These are phyloP conservation scores for Diutina ranongensis DNA, from an alignment of 1,139 yeast genomes.

Conservation along the genomic window DNA sequence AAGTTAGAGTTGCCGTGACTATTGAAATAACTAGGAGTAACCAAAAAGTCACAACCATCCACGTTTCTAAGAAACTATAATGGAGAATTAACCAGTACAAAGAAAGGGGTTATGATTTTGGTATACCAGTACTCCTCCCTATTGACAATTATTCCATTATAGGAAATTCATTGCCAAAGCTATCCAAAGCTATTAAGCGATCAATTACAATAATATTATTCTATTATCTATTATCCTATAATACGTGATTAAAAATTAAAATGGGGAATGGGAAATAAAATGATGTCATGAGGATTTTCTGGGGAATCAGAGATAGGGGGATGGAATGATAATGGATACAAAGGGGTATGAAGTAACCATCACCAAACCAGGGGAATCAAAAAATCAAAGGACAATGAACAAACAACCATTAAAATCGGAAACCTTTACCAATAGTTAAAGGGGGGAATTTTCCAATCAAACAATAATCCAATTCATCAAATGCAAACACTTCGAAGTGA, in stretches of 20 bases:
- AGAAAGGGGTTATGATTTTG: too few species aligned
- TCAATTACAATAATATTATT: too few species aligned
- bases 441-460: conserved; percentile 9
- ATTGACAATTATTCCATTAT: too few species aligned
- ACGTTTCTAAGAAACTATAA: too few species aligned
- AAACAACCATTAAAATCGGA: conserved; percentile 2
- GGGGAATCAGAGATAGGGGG: conserved; percentile 9
- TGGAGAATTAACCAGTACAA: too few species aligned
- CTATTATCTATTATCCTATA: conserved; percentile 6
- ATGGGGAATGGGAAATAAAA: conserved; percentile 7
- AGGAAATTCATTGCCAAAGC: too few species aligned
- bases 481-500: conserved; percentile 7
- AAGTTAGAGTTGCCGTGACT: too few species aligned
- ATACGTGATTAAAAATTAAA: conserved; percentile 6
- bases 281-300: conserved; percentile 6
- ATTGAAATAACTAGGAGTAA: too few species aligned
- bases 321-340: not conserved
- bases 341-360: conserved; percentile 4
- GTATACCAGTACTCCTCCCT: too few species aligned
- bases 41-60: too few species aligned
- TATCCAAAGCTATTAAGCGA: too few species aligned
- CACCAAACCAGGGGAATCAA: conserved; percentile 10
- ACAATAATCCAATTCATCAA: conserved; percentile 5
- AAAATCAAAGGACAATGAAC: conserved; percentile 1
- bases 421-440: not conserved